Evolutionary conservation across 148 eudicot genomes (phyloP), one percentile per base, ranked within the genome.

Genomic region (Linanthus parryae): DNA sequence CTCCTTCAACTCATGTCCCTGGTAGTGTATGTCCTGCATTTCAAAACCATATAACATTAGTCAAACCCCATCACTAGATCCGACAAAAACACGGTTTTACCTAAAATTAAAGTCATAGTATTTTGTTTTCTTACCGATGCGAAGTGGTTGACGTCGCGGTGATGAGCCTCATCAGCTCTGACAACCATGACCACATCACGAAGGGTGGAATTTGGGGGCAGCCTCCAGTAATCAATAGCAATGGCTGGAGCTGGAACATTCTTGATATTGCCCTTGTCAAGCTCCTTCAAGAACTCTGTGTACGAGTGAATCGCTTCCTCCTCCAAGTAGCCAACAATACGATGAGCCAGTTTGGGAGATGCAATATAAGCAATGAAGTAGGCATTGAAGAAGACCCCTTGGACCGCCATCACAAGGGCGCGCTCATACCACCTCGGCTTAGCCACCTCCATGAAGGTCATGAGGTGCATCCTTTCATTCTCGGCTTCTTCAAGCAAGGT

Each of bases 81-180:
- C n/a, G n/a, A n/a, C n/a, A n/a, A n/a, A n/a, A n/a, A n/a, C n/a
- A n/a, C n/a, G n/a, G n/a, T n/a, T n/a, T n/a, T n/a, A n/a, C n/a
- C n/a, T n/a, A n/a, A n/a, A n/a, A n/a, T n/a, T n/a, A n/a, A n/a
- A n/a, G n/a, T n/a, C n/a, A n/a, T n/a, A n/a, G n/a, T n/a, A n/a
- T n/a, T n/a, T n/a, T n/a, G n/a, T n/a, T n/a, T n/a, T n/a, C 39
- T 55, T 72, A 88, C 96, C 66, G 90, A 84, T 35, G 97, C 97
- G 71, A 70, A 84, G 72, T 84, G 97, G 61, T 88, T 88, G 49
- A 88, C 94, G 67, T 88, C 94, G 3, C 94, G 80, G 61, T 88
- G 97, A 38, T 88, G 97, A 62, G 97, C 97, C 78, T 88, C 94
- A 61, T 88, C 97, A 26, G 97, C 97, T 14, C 97, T 75, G n/a